Base-by-base conservation (phyloP, 2,329 filamentous ascomycete species). In the Ophiobolus disseminans region DNA sequence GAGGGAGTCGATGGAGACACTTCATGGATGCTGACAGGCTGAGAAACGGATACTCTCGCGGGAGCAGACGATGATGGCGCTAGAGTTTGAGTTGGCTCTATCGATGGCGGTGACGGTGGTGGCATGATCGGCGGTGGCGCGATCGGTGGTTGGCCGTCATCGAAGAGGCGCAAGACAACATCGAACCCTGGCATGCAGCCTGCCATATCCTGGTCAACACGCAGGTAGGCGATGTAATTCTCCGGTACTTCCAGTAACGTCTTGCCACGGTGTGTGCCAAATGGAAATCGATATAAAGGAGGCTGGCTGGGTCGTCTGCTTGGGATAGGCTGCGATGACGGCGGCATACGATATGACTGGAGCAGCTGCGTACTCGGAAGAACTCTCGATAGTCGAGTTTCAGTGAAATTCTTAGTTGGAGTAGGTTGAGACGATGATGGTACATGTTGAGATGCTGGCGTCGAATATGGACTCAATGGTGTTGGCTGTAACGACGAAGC, bases 231-330 rank as follows among this genome's bases (percentile, higher is more conserved):
- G 23, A 51, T 40, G 22, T 51, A 41, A 37, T 41, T 31, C 14
- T 46, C 42, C 16, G 42, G 48, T 2, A 51, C 48, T 16, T 45
- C 47, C 6, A 38, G 16, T 23, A 49, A 17, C 4, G 46, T 49
- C 20, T 42, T 44, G 19, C 34, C 34, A 6, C 19, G 7, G 23
- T 48, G 35, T n/a, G 36, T 25, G 13, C 31, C 45, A 17, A 37
- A 48, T 4, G 45, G 30, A 4, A 48, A 42, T 10, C 31, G 30
- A 21, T 35, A 47, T n/a, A 34, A 36, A 11, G 34, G 19, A 21
- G 9, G 10, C 19, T 36, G 13, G 16, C 16, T 34, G 3, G 34
- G 34, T n/a, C 3, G 3, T 20, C 9, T 9, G 7, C 16, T 5
- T 32, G 30, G n/a, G n/a, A n/a, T n/a, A 5, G 30, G 30, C 5